Conservation (phyloP, 2,329 filamentous ascomycete species). For the Cadophora gregata region DNA sequence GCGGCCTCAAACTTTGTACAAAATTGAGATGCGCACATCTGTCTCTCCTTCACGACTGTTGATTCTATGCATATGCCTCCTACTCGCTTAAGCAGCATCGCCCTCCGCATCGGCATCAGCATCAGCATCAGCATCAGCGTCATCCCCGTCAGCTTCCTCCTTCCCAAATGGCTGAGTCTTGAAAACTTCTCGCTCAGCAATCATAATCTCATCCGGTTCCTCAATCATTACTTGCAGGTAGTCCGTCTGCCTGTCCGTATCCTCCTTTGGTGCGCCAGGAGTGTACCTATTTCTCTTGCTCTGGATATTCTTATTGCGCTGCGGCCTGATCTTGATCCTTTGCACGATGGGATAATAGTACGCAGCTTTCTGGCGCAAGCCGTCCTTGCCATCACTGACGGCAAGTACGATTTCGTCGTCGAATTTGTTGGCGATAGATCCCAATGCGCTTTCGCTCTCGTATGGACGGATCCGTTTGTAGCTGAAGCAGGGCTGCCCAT, state of each 20-base stretch:
- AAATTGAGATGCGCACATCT: too few relatives aligned
- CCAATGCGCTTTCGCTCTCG: conserved; percentile 54
- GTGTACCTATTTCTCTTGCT: conserved; percentile 44
- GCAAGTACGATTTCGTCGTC: conserved; percentile 67
- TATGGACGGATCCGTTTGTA: conserved; percentile 69
- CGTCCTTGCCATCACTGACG: conserved; percentile 59
- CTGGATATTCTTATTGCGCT: conserved; percentile 68
- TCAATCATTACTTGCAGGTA: conserved; percentile 61
- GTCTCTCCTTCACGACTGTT: background rate
- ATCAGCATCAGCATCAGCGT: conserved; percentile 26
- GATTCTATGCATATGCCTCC: background rate
- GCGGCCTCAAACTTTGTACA: too few relatives aligned
- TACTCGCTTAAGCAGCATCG: conserved; percentile 17
- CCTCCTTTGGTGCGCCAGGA: conserved; percentile 45
- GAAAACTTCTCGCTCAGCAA: conserved; percentile 58
- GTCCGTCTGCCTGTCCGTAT: conserved; percentile 51
- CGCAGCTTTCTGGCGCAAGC: conserved; percentile 59
- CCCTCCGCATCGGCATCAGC: conserved; percentile 26
- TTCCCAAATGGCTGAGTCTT: conserved; percentile 45
- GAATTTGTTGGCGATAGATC: conserved; percentile 66
- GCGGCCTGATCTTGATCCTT: conserved; percentile 65
- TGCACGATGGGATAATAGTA: conserved; percentile 75
- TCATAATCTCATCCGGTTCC: conserved; percentile 61
- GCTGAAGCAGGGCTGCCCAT: conserved; percentile 57
- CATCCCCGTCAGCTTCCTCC: conserved; percentile 33